Percentiles rank a stretch among this genome's conserved stretches.
phyloP scores from a whole-genome alignment of 2,329 filamentous ascomycete species.

The Diaporthe amygdali region DNA sequence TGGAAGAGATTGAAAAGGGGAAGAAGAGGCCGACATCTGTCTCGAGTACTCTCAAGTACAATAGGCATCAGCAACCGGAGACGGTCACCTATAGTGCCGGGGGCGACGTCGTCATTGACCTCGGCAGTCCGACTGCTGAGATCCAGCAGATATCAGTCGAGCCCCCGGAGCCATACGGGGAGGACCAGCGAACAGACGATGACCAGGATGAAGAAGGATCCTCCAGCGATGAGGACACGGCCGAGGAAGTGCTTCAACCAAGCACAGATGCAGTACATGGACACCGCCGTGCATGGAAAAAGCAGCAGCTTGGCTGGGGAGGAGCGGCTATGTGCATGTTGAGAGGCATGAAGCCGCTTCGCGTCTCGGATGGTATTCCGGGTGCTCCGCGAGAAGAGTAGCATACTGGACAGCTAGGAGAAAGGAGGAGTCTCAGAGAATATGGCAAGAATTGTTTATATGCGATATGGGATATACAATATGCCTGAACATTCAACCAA shows the following conservation, averaged over 20 bases:
- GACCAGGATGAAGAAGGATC: conserved; percentile 20
- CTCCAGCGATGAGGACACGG: conserved; percentile 27
- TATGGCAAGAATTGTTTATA: not conserved
- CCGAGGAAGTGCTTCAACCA: conserved; percentile 31
- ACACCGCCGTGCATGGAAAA: conserved; percentile 44
- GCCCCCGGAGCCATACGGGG: not conserved
- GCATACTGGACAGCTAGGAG: not conserved
- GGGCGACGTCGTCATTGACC: conserved; percentile 27
- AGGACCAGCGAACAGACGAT: conserved; percentile 13
- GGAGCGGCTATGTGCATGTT: conserved; percentile 50
- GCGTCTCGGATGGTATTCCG: conserved; percentile 29
- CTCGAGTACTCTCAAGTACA: not conserved
- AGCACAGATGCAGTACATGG: conserved; percentile 30
- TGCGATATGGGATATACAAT: not conserved
- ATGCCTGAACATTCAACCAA: not conserved
- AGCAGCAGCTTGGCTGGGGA: conserved; percentile 49
- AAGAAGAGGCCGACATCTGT: not conserved
- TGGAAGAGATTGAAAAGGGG: not conserved
- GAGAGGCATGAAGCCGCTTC: conserved; percentile 34
- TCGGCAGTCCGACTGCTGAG: conserved; percentile 10
- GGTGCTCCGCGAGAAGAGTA: not conserved
- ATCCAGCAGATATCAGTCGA: not conserved
- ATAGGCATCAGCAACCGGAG: conserved; percentile 14
- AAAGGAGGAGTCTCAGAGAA: not conserved
- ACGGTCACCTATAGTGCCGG: conserved; percentile 19